A percentile compares a stretch with the other conserved stretches of the same genome.
phyloP scores from a whole-genome alignment of 2,329 filamentous ascomycete species.

The Colletotrichum tropicicola region DNA sequence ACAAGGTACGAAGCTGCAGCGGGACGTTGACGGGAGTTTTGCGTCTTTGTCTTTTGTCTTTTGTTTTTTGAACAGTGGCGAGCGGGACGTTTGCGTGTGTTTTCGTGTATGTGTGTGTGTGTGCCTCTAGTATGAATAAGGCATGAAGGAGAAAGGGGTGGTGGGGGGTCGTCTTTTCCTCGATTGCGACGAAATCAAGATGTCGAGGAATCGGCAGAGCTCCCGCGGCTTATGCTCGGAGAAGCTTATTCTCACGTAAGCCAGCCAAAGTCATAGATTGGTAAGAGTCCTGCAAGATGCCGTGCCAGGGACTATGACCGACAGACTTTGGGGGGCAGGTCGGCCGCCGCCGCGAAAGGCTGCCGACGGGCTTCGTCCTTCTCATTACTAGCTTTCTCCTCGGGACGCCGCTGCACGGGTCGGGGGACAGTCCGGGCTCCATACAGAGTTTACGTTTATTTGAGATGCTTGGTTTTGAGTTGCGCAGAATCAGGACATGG shows the following conservation, averaged over 20 bases:
- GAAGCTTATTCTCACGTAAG: no score
- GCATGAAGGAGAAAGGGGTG: neutral
- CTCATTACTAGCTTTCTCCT: neutral
- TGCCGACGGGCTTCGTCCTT: neutral
- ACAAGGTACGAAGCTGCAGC: neutral
- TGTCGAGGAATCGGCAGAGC: neutral
- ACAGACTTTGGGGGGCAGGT: neutral
- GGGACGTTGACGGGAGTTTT: neutral
- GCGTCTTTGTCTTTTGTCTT: neutral
- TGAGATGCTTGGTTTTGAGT: conserved; percentile 4
- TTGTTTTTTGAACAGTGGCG: neutral
- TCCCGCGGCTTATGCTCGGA: neutral
- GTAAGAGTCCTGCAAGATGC: no score
- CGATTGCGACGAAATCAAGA: conserved; percentile 2
- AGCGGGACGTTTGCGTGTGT: neutral
- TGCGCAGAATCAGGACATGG: neutral
- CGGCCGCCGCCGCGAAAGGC: neutral
- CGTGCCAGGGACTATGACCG: neutral
- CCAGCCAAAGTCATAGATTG: neutral
- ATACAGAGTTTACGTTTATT: neutral
- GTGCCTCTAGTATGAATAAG: no score
- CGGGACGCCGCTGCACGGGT: neutral
- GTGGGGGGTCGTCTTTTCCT: neutral
- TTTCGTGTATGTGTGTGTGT: no score
- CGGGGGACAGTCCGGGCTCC: neutral